Evolutionary conservation across 305 asterid genomes (phyloP).

Genomic region (Rubia tinctorum): DNA sequence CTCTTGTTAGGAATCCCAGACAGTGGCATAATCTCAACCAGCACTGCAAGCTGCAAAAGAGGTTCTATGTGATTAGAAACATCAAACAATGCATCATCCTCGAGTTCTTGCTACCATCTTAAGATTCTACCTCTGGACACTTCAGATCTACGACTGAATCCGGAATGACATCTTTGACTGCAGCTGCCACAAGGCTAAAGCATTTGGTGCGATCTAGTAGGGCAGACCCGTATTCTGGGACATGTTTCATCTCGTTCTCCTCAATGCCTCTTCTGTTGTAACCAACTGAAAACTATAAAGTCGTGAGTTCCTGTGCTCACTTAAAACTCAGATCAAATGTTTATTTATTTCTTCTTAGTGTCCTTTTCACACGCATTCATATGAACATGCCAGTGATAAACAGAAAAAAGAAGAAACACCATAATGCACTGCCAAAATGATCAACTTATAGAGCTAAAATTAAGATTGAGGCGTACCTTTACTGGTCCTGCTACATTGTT

Average conservation of each 20-base stretch:
- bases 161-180: slow-evolving; percentile 39
- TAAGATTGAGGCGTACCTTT: slow-evolving; percentile 30
- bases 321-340: neutral
- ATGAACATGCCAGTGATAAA: neutral
- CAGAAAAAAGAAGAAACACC: neutral
- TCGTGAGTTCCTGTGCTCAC: neutral
- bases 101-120: neutral
- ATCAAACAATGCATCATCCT: slow-evolving; percentile 3
- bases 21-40: slow-evolving; percentile 45
- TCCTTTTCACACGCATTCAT: neutral
- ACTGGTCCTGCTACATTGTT: slow-evolving; percentile 27
- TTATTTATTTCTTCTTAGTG: neutral
- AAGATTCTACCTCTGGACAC: slow-evolving; percentile 39
- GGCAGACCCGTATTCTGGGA: slow-evolving; percentile 10
- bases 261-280: slow-evolving; percentile 51
- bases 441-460: neutral
- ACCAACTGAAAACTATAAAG: slow-evolving; percentile 52
- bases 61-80: slow-evolving; percentile 10
- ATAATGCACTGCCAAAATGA: neutral
- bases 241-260: slow-evolving; percentile 36
- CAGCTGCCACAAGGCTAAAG: slow-evolving; percentile 40
- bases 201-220: slow-evolving; percentile 43
- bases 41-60: slow-evolving; percentile 35
- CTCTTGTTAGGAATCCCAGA: slow-evolving; percentile 35
- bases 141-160: slow-evolving; percentile 42